These are phyloP conservation scores for Aspergillus olivimuriae DNA, from an alignment of 495 filamentous ascomycete genomes.

Conservation along the genomic window DNA sequence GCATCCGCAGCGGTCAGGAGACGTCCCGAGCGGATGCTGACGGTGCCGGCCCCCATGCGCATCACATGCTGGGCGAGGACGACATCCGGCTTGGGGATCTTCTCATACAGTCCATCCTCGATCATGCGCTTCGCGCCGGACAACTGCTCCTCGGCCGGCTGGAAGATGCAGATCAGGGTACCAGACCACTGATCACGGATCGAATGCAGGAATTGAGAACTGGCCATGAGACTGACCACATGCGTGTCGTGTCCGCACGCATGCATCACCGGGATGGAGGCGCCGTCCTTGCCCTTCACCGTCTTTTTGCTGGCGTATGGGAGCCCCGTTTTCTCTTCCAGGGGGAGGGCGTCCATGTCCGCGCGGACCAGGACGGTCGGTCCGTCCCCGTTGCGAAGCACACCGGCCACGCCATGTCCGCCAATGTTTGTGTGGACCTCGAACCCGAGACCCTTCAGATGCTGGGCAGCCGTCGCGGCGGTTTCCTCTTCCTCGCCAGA, in stretches of 20 bases:
- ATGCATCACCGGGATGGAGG: constrained; percentile 53
- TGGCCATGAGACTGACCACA: constrained; percentile 45
- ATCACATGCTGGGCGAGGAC: constrained; percentile 55
- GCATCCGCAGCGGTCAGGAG: constrained; percentile 35
- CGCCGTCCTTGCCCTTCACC: constrained; percentile 38
- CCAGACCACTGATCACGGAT: constrained; percentile 45
- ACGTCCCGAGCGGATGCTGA: constrained; percentile 23
- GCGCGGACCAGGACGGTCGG: constrained; percentile 49
- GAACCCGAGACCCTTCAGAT: constrained; percentile 35
- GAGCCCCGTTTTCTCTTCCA: constrained; percentile 50
- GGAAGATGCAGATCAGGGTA: constrained; percentile 53
- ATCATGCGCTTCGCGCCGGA: constrained; percentile 55
- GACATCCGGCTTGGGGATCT: constrained; percentile 43
- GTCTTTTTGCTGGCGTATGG: constrained; percentile 46
- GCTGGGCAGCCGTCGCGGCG: constrained; percentile 29
- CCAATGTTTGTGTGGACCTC: constrained; percentile 45
- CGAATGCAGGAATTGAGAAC: constrained; percentile 36
- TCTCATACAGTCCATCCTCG: constrained; percentile 52
- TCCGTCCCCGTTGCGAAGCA: constrained; percentile 51
- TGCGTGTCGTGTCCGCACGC: constrained; percentile 66
- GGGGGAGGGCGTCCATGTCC: constrained; percentile 57
- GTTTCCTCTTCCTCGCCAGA: constrained; percentile 44
- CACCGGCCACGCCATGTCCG: constrained; percentile 48
- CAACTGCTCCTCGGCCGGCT: constrained; percentile 54
- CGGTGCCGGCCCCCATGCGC: constrained; percentile 33